Evolutionary conservation across 2,329 filamentous ascomycete genomes (phyloP).

Genomic region (Hypoxylon sp.): DNA sequence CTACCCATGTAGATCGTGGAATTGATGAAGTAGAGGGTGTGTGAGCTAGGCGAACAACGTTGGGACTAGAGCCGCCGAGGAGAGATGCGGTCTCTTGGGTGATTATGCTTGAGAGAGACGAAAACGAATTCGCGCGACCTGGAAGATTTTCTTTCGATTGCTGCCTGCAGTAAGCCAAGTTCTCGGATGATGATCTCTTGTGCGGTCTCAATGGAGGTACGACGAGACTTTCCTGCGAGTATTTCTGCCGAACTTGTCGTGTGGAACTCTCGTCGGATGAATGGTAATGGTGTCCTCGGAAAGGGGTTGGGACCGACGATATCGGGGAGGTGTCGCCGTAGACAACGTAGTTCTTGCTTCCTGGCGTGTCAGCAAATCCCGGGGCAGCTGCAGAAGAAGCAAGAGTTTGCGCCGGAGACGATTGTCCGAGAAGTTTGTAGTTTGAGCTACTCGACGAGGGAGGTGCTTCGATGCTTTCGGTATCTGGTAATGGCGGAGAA

Average conservation of each 20-base stretch:
- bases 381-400: constrained; percentile 56
- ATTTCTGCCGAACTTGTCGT: constrained; percentile 59
- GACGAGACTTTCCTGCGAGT: constrained; percentile 73
- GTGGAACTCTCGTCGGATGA: constrained; percentile 56
- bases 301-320: constrained; percentile 54
- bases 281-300: constrained; percentile 47
- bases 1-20: constrained; percentile 53
- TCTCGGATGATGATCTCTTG: constrained; percentile 64
- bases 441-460: constrained; percentile 64
- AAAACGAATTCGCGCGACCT: constrained; percentile 64
- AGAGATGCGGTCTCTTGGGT: constrained; percentile 63
- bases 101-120: constrained; percentile 69
- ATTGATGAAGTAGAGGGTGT: constrained; percentile 52
- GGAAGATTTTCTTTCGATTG: constrained; percentile 68
- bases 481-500: constrained; percentile 59
- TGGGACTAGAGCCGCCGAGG: constrained; percentile 59
- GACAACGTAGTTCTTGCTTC: constrained; percentile 67
- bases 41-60: constrained; percentile 57
- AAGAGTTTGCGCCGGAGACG: constrained; percentile 63
- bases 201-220: constrained; percentile 68
- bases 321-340: constrained; percentile 61
- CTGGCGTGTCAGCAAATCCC: constrained; percentile 54
- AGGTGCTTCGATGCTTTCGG: constrained; percentile 59
- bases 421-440: constrained; percentile 66
- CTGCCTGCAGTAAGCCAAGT: constrained; percentile 64